These are phyloP conservation scores for Populus hybrid DNA, from an alignment of 441 rosid genomes.

Conservation along the genomic window DNA sequence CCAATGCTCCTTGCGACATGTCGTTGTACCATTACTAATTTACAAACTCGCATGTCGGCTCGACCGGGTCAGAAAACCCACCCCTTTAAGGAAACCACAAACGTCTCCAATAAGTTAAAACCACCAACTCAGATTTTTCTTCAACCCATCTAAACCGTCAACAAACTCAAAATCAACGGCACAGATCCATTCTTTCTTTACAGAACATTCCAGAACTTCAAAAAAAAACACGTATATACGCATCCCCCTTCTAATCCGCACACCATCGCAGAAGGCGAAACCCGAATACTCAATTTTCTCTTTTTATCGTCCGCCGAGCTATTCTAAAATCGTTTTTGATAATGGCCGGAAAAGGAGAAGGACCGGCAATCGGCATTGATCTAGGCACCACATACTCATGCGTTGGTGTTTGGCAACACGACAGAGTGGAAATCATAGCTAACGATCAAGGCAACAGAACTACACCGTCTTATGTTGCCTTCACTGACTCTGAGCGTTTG, in stretches of 20 bases:
- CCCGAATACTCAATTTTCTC: background rate
- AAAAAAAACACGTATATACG: no score
- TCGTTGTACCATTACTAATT: background rate
- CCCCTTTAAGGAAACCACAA: background rate
- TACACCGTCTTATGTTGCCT: slow-evolving; percentile 60
- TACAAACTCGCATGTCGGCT: background rate
- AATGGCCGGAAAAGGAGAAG: slow-evolving; percentile 54
- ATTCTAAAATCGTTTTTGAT: background rate
- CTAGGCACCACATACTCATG: slow-evolving; percentile 63
- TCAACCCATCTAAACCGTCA: slow-evolving; percentile 18
- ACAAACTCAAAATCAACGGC: slow-evolving; percentile 14
- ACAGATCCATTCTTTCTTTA: background rate
- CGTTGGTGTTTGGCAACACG: slow-evolving; percentile 65
- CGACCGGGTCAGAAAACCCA: slow-evolving; percentile 8
- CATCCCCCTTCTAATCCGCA: background rate
- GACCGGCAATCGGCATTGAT: slow-evolving; percentile 66
- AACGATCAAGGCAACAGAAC: slow-evolving; percentile 62
- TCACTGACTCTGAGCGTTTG: slow-evolving; percentile 51
- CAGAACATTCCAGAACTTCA: slow-evolving; percentile 41
- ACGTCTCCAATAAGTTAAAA: background rate
- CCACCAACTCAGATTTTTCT: background rate
- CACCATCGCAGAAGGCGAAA: background rate
- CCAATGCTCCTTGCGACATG: background rate
- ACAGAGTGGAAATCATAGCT: slow-evolving; percentile 62
- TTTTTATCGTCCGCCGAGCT: background rate